Evolutionary conservation across 768 basidiomycete species (phyloP), one percentile per base, ranked within the genome.

Genomic region (Coprinopsis sp.): DNA sequence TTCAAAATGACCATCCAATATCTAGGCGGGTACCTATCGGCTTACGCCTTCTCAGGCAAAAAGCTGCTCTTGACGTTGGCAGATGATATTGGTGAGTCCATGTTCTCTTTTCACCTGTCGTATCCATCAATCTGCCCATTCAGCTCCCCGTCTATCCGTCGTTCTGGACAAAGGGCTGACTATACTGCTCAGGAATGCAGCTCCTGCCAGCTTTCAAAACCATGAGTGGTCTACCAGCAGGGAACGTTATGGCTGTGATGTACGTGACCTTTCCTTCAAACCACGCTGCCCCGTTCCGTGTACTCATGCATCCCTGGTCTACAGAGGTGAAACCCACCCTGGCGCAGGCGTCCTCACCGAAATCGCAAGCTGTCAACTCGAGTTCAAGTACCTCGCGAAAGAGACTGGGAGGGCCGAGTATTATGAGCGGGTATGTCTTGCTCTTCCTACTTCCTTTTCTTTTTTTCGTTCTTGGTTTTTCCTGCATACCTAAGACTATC

Each of bases 1-100:
- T 84, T 83, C 50, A 82, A 91, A 67, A 90, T 86, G 0, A 81
- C 82, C 19, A 91, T 91, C 46, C 79, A 87, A 6, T 72, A 75
- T 50, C 67, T 93, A 2, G 90, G 90, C 3, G 89, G 90, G 1
- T 64, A 90, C 0, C 71, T 91, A 2, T 84, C 82, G 13, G 84
- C 87, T 0, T 82, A 89, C 58, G 79, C 87, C 16, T 71, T 91
- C 2, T 84, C 86, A 0, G 69, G 70, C 0, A 79, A 87, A 30
- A 63, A 70, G 0, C 62, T 82, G 5, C 71, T 86, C 19, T 74
- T 87, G 6, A 51, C 66, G 1, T 76, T 79, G 8, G 85, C 90
- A 0, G 78, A 85, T 34, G 82, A 87, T 49, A 73, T 93, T 2
- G 89, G 77, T 0, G 60, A 70, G 22, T n/a, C n/a, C n/a, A n/a